These are phyloP conservation scores for Backusella mclennaniae DNA, from an alignment of 192 early-diverging fungal genomes.

Conservation along the genomic window DNA sequence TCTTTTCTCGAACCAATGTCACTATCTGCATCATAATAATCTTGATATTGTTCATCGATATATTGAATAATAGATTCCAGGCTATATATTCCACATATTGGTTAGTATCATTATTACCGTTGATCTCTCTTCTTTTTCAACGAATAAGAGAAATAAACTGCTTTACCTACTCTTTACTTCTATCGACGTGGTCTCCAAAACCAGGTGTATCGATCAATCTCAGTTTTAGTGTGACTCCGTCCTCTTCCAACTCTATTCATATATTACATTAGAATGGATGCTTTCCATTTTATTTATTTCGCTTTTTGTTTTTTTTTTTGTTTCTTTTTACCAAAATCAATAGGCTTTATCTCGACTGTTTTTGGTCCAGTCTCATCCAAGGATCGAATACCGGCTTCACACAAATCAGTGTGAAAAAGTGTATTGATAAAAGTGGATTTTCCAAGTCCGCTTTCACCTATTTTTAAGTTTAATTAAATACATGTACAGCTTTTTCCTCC, in stretches of 20 bases:
- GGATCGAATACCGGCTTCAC: conserved; percentile 66
- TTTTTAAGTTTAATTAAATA: neutral
- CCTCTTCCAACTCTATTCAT: conserved; percentile 80
- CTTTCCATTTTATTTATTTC: neutral
- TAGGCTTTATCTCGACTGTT: conserved; percentile 85
- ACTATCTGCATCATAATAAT: conserved; percentile 83
- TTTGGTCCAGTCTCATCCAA: conserved; percentile 70
- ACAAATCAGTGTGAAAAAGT: conserved; percentile 90
- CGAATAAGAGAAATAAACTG: conserved; percentile 37
- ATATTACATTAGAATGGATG: too few relatives aligned
- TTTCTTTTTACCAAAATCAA: conserved; percentile 64
- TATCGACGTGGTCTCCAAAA: conserved; percentile 85
- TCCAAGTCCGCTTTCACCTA: conserved; percentile 96
- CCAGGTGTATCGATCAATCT: conserved; percentile 90
- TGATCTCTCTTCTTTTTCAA: conserved; percentile 32
- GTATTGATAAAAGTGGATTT: conserved; percentile 99
- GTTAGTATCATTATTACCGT: conserved; percentile 19
- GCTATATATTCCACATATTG: conserved; percentile 35
- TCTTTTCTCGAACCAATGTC: conserved; percentile 68
- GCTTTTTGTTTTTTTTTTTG: neutral
- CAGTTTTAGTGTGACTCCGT: conserved; percentile 87
- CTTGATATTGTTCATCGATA: conserved; percentile 94
- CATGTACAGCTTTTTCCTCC: conserved; percentile 7
- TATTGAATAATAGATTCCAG: conserved; percentile 93
- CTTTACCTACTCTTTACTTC: conserved; percentile 67